These are phyloP conservation scores for Citrus reticulata DNA, from an alignment of 345 rosid species.

Conservation along the genomic window DNA sequence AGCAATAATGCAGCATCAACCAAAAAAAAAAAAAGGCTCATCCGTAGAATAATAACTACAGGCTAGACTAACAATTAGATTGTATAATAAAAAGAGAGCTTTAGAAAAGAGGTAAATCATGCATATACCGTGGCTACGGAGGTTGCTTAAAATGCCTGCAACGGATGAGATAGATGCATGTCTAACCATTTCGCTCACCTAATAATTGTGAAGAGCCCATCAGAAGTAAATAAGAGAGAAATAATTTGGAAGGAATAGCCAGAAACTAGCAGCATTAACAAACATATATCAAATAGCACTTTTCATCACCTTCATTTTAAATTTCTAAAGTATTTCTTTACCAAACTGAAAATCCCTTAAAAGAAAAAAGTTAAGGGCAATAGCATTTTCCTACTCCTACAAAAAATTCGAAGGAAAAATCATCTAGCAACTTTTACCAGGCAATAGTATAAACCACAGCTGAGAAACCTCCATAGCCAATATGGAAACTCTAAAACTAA, in stretches of 20 bases:
- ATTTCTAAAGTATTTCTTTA: background rate
- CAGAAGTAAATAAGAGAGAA: constrained; percentile 1
- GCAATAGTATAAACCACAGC: background rate
- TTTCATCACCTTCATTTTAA: background rate
- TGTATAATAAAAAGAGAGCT: background rate
- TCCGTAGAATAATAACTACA: background rate
- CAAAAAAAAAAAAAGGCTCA: background rate
- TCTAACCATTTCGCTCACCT: constrained; percentile 77
- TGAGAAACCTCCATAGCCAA: background rate
- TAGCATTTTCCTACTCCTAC: background rate
- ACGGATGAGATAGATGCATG: constrained; percentile 54
- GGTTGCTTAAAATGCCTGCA: constrained; percentile 61
- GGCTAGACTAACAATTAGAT: background rate
- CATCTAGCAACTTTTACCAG: background rate
- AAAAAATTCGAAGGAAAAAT: background rate
- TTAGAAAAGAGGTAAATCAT: background rate
- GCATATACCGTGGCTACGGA: constrained; percentile 69
- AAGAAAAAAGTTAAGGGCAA: background rate
- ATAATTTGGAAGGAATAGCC: background rate
- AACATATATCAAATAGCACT: background rate
- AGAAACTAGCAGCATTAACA: background rate
- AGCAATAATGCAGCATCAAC: background rate
- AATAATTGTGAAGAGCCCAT: constrained; percentile 14
- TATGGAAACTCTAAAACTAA: background rate
- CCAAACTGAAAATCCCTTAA: background rate